Evolutionary conservation across 2,329 filamentous ascomycete genomes (phyloP).

Genomic region (Lasiodiplodia citricola): DNA sequence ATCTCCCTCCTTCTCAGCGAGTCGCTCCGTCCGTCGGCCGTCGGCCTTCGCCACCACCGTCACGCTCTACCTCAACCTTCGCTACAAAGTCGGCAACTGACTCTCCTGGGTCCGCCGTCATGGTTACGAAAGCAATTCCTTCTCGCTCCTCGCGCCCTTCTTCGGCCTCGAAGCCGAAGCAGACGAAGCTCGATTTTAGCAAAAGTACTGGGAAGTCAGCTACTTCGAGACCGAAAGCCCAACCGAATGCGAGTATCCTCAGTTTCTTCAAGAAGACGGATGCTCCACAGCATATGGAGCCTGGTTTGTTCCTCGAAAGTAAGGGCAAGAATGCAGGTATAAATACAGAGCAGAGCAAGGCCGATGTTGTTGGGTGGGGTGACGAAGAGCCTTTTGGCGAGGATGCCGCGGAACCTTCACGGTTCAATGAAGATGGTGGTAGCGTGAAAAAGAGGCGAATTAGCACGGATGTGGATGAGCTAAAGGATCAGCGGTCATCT

Average conservation of each 20-base stretch:
- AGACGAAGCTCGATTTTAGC: constrained; percentile 43
- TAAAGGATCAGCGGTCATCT: constrained; percentile 37
- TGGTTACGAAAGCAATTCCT: constrained; percentile 33
- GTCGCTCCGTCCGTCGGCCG: constrained; percentile 56
- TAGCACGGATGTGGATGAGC: constrained; percentile 46
- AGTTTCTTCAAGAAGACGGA: constrained; percentile 61
- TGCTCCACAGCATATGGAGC: constrained; percentile 37
- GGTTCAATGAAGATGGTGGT: constrained; percentile 51
- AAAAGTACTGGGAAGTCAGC: constrained; percentile 37
- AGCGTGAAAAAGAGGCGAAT: constrained; percentile 51
- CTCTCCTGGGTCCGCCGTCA: constrained; percentile 31
- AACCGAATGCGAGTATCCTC: constrained; percentile 58
- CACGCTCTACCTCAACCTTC: constrained; percentile 25
- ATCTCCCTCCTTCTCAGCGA: constrained; percentile 40
- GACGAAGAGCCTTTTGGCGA: constrained; percentile 33
- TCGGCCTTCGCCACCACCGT: constrained; percentile 60
- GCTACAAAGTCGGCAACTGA: constrained; percentile 27
- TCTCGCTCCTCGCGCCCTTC: constrained; percentile 24
- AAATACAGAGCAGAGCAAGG: constrained; percentile 33
- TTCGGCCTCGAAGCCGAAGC: constrained; percentile 33
- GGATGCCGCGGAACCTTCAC: constrained; percentile 33
- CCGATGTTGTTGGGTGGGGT: constrained; percentile 40
- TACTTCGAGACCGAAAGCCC: constrained; percentile 44
- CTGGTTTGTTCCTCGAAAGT: constrained; percentile 45
- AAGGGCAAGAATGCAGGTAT: constrained; percentile 29